Evolutionary conservation across 257 asterid genomes (phyloP).

Genomic region (Solanum commersonii): DNA sequence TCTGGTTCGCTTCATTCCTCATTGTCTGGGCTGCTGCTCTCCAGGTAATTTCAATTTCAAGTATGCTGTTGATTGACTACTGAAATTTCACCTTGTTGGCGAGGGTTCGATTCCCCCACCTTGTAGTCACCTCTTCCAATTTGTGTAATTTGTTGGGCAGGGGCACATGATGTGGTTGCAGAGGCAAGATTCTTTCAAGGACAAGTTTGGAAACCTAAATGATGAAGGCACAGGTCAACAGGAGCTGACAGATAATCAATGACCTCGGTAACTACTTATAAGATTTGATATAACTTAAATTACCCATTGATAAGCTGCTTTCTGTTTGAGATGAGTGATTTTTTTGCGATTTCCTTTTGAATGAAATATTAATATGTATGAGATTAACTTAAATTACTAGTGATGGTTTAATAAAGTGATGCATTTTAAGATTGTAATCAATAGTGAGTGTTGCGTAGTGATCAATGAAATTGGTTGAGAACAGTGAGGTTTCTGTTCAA

Average conservation of each 20-base stretch:
- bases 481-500: too few relatives aligned
- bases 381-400: background rate
- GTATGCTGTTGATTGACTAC: background rate
- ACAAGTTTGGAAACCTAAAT: conserved; percentile 44
- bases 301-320: too few relatives aligned
- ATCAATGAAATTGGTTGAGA: too few relatives aligned
- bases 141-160: conserved; percentile 15
- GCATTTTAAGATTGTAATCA: background rate
- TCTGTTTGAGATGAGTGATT: too few relatives aligned
- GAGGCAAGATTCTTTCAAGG: conserved; percentile 77
- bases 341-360: background rate
- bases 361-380: background rate
- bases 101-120: background rate
- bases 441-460: too few relatives aligned
- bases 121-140: background rate
- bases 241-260: background rate
- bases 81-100: background rate
- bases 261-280: background rate
- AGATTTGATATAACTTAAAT: background rate
- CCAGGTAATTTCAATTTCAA: conserved; percentile 38
- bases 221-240: conserved; percentile 14
- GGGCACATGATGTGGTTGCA: conserved; percentile 90
- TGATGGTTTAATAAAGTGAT: background rate
- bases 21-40: conserved; percentile 81
- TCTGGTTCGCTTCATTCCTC: conserved; percentile 75